A percentile compares a stretch with the other conserved stretches of the same genome.
Conservation (phyloP, 768 basidiomycete genomes). For the Lyophyllum atratum region DNA sequence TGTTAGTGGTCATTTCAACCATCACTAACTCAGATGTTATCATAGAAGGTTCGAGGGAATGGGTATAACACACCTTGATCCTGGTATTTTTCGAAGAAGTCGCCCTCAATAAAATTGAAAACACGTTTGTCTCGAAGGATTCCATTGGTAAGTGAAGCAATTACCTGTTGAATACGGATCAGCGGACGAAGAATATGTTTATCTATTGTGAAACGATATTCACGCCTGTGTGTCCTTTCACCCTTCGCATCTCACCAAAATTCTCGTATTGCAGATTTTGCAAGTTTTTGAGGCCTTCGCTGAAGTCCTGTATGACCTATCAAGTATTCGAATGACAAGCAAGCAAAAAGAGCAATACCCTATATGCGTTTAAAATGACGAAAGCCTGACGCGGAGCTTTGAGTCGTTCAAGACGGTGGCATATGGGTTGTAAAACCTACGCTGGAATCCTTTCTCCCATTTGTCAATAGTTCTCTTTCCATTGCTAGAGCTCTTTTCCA, state of each 20-base stretch:
- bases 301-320: too few species aligned
- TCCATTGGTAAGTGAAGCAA: constrained; percentile 23
- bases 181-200: too few species aligned
- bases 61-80: constrained; percentile 43
- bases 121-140: constrained; percentile 41
- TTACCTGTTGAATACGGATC: neutral
- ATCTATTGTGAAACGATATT: neutral
- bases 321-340: neutral
- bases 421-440: constrained; percentile 10
- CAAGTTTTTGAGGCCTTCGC: constrained; percentile 3
- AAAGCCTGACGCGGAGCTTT: constrained; percentile 26
- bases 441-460: constrained; percentile 19
- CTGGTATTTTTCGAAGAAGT: constrained; percentile 37
- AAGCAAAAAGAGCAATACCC: constrained; percentile 19
- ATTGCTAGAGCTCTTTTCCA: constrained; percentile 29
- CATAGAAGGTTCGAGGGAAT: too few species aligned
- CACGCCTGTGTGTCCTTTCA: neutral
- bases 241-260: too few species aligned
- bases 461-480: constrained; percentile 16
- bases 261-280: too few species aligned
- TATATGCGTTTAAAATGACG: constrained; percentile 32
- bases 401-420: neutral
- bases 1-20: constrained; percentile 26
- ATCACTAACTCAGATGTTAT: constrained; percentile 20
- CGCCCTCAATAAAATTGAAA: constrained; percentile 33